Evolutionary conservation across 768 basidiomycete species (phyloP).

Genomic region (Mycena belliarum): DNA sequence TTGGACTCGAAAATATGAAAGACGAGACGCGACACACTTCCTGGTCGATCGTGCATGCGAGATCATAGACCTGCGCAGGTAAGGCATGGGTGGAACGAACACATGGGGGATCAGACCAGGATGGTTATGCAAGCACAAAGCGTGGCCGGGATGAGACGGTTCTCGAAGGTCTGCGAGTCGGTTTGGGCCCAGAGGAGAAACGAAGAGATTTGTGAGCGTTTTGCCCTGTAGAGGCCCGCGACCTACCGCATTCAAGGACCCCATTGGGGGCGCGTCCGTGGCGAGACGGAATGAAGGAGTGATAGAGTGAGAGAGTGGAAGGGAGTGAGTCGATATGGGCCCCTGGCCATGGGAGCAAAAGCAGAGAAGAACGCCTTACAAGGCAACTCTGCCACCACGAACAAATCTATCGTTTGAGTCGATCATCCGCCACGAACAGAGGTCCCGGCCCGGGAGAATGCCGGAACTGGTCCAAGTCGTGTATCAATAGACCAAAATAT

Average conservation of each 20-base stretch:
- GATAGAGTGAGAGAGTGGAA: not conserved
- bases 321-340: not conserved
- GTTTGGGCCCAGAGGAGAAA: not conserved
- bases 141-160: conserved; percentile 18
- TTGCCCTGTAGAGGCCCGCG: no score
- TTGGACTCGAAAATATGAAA: not conserved
- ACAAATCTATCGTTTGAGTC: not conserved
- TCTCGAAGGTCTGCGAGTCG: conserved; percentile 13
- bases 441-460: conserved; percentile 1
- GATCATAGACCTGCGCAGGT: conserved; percentile 27
- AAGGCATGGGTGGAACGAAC: not conserved
- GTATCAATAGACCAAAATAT: no score
- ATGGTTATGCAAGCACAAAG: conserved; percentile 20
- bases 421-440: not conserved
- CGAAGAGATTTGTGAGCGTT: not conserved
- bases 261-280: not conserved
- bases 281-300: not conserved
- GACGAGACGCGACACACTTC: conserved; percentile 24
- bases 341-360: conserved; percentile 6
- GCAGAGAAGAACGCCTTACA: not conserved
- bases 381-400: not conserved
- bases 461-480: no score
- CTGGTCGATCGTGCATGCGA: conserved; percentile 28
- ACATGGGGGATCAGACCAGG: conserved; percentile 1
- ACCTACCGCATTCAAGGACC: conserved; percentile 14